Conservation (phyloP, 2,329 filamentous ascomycete genomes). For the Aspergillus fumigatus region DNA sequence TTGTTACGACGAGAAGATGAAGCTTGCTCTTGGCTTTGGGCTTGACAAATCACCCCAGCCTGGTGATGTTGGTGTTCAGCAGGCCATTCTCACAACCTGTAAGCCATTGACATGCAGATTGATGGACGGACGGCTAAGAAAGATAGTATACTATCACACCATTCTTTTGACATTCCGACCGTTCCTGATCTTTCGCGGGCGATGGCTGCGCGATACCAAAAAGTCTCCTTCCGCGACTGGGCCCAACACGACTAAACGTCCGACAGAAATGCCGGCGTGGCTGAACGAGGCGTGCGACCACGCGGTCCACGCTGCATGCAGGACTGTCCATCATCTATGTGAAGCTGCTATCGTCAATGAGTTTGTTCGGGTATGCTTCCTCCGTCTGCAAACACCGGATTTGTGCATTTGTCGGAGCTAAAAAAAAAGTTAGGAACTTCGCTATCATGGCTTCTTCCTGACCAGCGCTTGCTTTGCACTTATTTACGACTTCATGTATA, state of each 20-base stretch:
- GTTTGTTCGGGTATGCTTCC: conserved; percentile 33
- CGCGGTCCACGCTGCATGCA: conserved; percentile 39
- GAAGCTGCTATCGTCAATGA: conserved; percentile 39
- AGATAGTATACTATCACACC: conserved; percentile 43
- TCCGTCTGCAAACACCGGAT: background rate
- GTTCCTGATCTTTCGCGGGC: conserved; percentile 43
- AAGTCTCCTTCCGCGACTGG: conserved; percentile 6
- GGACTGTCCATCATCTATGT: conserved; percentile 39
- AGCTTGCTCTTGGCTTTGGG: conserved; percentile 28
- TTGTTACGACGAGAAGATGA: conserved; percentile 22
- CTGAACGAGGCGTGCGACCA: conserved; percentile 43
- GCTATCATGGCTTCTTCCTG: conserved; percentile 44
- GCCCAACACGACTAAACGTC: conserved; percentile 10
- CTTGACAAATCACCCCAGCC: conserved; percentile 34
- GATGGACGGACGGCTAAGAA: conserved; percentile 2
- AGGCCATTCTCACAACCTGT: conserved; percentile 40
- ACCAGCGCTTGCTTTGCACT: conserved; percentile 40
- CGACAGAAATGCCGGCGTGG: conserved; percentile 33
- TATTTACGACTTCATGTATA: conserved; percentile 43
- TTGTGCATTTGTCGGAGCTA: background rate
- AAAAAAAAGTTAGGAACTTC: conserved; percentile 32
- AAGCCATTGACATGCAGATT: conserved; percentile 12
- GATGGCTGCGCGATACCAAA: conserved; percentile 34
- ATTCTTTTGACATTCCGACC: conserved; percentile 42
- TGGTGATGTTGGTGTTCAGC: conserved; percentile 38